Evolutionary conservation across 345 rosid genomes (phyloP).

Genomic region (Kernera saxatilis): DNA sequence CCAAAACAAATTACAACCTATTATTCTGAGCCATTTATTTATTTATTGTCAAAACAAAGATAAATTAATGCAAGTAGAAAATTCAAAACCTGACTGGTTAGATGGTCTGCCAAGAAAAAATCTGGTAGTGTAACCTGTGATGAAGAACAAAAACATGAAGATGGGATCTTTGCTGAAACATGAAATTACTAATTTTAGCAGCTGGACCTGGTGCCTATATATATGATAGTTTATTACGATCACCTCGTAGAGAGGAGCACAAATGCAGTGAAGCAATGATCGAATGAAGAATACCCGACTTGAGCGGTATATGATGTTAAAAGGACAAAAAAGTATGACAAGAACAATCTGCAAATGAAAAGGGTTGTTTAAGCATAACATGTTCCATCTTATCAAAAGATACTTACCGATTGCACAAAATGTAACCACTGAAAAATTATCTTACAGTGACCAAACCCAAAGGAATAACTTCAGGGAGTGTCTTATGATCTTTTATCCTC

Average conservation of each 20-base stretch:
- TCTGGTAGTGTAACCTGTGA: slow-evolving; percentile 60
- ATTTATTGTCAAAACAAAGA: not conserved
- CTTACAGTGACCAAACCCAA: slow-evolving; percentile 51
- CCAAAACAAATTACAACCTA: not conserved
- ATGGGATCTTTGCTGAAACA: not conserved
- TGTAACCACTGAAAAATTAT: not conserved
- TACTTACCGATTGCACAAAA: not conserved
- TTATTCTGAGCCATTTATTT: not conserved
- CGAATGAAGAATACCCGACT: slow-evolving; percentile 36
- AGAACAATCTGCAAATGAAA: slow-evolving; percentile 38
- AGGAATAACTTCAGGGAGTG: slow-evolving; percentile 53
- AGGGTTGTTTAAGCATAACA: not conserved
- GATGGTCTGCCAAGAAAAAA: slow-evolving; percentile 60
- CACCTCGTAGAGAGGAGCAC: slow-evolving; percentile 44
- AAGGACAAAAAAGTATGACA: slow-evolving; percentile 46
- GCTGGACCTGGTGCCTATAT: not conserved
- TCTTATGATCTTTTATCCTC: slow-evolving; percentile 33
- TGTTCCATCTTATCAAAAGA: not conserved
- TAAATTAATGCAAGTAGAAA: not conserved
- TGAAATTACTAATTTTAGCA: too few species aligned
- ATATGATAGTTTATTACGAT: not conserved
- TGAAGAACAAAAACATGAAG: slow-evolving; percentile 5
- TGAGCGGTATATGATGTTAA: slow-evolving; percentile 45
- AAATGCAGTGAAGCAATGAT: slow-evolving; percentile 31
- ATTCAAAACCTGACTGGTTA: slow-evolving; percentile 53